A percentile compares a stretch with the other conserved stretches of the same genome.
phyloP scores from a whole-genome alignment of 768 basidiomycete genomes.

The Dacryopinax primogenitus region DNA sequence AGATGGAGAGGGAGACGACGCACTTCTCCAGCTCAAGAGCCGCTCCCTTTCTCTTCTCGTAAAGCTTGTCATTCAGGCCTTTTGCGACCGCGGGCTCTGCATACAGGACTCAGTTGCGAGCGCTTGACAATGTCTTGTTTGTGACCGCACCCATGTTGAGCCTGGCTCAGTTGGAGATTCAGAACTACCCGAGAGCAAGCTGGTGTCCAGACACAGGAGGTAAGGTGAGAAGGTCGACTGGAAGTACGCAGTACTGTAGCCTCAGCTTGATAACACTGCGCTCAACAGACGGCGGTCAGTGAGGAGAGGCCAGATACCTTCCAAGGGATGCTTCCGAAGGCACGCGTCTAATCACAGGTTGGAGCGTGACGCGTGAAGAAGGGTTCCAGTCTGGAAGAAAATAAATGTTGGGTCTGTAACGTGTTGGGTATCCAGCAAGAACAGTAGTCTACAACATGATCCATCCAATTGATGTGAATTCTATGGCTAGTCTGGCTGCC shows the following conservation, averaged over 20 bases:
- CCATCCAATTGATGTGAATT: neutral
- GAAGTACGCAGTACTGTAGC: too few species aligned
- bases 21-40: conserved; percentile 94
- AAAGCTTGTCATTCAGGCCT: conserved; percentile 83
- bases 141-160: neutral
- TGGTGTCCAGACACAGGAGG: neutral
- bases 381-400: too few species aligned
- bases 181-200: too few species aligned
- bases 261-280: too few species aligned
- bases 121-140: neutral
- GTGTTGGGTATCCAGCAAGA: too few species aligned
- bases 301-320: neutral
- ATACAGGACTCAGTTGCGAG: neutral
- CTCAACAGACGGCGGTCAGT: neutral
- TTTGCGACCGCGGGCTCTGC: conserved; percentile 62
- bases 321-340: neutral
- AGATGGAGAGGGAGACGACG: conserved; percentile 16
- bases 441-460: neutral
- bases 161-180: neutral
- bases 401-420: too few species aligned
- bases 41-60: conserved; percentile 91
- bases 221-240: neutral
- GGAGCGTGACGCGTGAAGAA: conserved; percentile 9
- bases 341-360: conserved; percentile 8
- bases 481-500: conserved; percentile 11